phyloP scores from a whole-genome alignment of 2,329 filamentous ascomycete species.

The Cladophialophora yegresii region DNA sequence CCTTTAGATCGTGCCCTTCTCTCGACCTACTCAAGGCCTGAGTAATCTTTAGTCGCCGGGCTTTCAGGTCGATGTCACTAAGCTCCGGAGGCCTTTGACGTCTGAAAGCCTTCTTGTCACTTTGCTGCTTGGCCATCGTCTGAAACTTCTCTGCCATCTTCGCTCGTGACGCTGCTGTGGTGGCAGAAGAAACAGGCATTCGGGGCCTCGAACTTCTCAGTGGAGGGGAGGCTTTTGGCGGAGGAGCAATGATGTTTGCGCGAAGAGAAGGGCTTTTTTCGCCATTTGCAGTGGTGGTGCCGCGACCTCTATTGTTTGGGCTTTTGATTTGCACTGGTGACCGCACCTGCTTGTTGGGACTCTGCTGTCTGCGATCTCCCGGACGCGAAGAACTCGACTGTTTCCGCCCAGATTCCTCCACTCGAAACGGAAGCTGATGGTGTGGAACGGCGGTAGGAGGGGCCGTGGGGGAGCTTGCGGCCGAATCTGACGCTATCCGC shows the following conservation, averaged over 20 bases:
- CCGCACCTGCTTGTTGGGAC: conserved; percentile 38
- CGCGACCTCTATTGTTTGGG: conserved; percentile 43
- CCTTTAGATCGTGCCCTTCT: conserved; percentile 34
- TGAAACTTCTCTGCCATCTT: conserved; percentile 62
- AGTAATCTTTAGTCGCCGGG: conserved; percentile 77
- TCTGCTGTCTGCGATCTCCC: conserved; percentile 30
- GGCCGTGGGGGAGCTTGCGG: conserved; percentile 19
- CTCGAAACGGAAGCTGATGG: conserved; percentile 27
- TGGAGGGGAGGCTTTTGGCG: conserved; percentile 73
- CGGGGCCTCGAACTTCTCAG: conserved; percentile 80
- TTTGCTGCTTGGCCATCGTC: conserved; percentile 45
- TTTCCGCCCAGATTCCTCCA: conserved; percentile 12
- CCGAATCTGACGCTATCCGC: conserved; percentile 26
- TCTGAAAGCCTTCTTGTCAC: conserved; percentile 41
- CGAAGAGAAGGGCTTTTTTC: conserved; percentile 64
- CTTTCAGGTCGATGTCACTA: conserved; percentile 80
- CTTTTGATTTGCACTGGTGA: conserved; percentile 41
- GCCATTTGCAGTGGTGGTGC: conserved; percentile 41
- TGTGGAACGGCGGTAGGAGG: conserved; percentile 9
- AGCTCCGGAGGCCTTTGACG: conserved; percentile 59
- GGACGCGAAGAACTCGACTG: conserved; percentile 29
- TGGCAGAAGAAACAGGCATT: conserved; percentile 73
- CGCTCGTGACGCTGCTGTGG: conserved; percentile 69
- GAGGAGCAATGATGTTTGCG: conserved; percentile 71
- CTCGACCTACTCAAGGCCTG: conserved; percentile 71